A percentile compares a stretch with the other conserved stretches of the same genome.
phyloP scores from a whole-genome alignment of 345 rosid species.

The Nephelium lappaceum region DNA sequence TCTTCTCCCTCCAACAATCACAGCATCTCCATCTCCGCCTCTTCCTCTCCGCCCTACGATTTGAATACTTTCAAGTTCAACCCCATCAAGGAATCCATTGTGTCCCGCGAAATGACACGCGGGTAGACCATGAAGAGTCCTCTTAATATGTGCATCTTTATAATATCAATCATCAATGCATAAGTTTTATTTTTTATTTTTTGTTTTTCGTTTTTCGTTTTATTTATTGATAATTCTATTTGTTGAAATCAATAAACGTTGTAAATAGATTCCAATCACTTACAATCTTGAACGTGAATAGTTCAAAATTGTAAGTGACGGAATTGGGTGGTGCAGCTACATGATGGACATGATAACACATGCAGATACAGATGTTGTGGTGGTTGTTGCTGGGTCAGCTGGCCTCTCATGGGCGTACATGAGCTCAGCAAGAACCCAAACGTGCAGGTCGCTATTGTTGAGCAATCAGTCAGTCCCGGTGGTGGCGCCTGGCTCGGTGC shows the following conservation, averaged over 20 bases:
- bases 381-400: conserved; percentile 78
- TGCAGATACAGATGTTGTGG: conserved; percentile 73
- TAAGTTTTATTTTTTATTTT: not conserved
- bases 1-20: conserved; percentile 2
- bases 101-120: conserved; percentile 71
- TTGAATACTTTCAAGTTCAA: conserved; percentile 55
- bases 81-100: conserved; percentile 67
- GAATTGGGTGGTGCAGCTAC: conserved; percentile 38
- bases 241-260: too few relatives aligned
- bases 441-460: conserved; percentile 60
- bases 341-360: conserved; percentile 73
- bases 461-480: conserved; percentile 83
- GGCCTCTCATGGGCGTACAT: conserved; percentile 70
- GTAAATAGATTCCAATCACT: too few relatives aligned
- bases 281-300: too few relatives aligned
- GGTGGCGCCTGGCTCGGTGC: conserved; percentile 88
- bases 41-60: conserved; percentile 45
- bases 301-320: not conserved
- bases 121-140: conserved; percentile 12
- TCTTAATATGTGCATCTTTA: not conserved
- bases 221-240: not conserved
- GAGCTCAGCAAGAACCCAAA: conserved; percentile 76
- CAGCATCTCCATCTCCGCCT: conserved; percentile 17
- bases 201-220: too few relatives aligned
- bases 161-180: too few relatives aligned